Base-by-base conservation (phyloP, 179 eudicot species). In the Corrigiola litoralis region DNA sequence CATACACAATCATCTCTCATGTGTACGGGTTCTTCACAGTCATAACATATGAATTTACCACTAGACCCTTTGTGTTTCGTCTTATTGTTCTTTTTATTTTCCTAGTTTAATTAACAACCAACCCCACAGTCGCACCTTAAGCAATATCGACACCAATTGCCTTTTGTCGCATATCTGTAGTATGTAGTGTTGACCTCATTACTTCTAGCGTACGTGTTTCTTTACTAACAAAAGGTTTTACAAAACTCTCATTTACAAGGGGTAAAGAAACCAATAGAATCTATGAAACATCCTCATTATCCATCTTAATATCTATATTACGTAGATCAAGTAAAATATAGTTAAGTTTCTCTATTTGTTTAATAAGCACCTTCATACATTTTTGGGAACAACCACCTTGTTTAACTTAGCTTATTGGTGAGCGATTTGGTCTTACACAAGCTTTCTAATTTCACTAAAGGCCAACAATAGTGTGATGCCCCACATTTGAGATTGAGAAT, bases 371-470 rank as follows among this genome's bases (percentile, higher is more conserved):
- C 59, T 49, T 65, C 37, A 0, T 23, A 3, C 68, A 50, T 65
- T 5, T 14, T 6, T 16, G 51, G 47, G 27, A 32, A 2, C 14
- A 65, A 65, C 49, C 34, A 14, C 23, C 59, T 23, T 65, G 47
- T 47, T 65, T 65, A 13, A 50, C 18, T 4, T 36, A 61, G 10
- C 40, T 61, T 61, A 21, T 61, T 61, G 20, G 54, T 28, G 14
- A 45, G 20, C 1, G 68, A 50, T 58, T 64, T 64, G 21, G 48
- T 64, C 68, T 31, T 64, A 20, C 32, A 64, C 1, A 64, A 6
- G 23, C 58, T 64, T 14, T 64, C 37, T 2, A 50, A 13, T 27
- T 50, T 64, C 2, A 5, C 68, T 32, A 65, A 16, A 65, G 13
- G 3, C 47, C 49, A 1, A 40, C 17, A 13, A 4, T 10, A 9